Conservation (phyloP, 2,329 filamentous ascomycete genomes). For the Pseudogymnoascus sp. region DNA sequence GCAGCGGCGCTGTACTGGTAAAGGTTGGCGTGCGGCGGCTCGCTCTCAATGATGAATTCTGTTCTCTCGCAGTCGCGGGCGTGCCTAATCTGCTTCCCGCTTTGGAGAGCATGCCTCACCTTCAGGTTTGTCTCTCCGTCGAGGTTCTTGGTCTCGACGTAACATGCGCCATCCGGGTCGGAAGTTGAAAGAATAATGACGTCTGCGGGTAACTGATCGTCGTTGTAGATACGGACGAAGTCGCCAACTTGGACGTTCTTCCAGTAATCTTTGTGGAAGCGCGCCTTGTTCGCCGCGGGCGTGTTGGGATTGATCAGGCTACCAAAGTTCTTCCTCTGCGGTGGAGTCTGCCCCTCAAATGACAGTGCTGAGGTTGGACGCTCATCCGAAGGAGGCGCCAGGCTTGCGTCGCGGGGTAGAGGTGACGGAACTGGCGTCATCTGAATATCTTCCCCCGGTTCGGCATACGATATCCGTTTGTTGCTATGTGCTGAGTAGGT, state of each 20-base stretch:
- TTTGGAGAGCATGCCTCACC: slow-evolving; percentile 82
- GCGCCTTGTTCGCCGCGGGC: slow-evolving; percentile 57
- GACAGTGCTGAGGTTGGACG: background rate
- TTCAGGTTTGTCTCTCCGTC: slow-evolving; percentile 98
- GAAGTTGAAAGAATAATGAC: slow-evolving; percentile 88
- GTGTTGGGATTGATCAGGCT: slow-evolving; percentile 62
- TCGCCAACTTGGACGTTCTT: slow-evolving; percentile 93
- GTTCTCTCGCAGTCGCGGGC: slow-evolving; percentile 86
- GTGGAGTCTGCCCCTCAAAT: background rate
- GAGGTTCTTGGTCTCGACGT: slow-evolving; percentile 95
- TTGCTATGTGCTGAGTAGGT: background rate
- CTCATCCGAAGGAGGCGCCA: background rate
- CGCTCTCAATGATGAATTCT: slow-evolving; percentile 85
- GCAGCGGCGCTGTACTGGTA: slow-evolving; percentile 91
- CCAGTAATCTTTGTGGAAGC: slow-evolving; percentile 90
- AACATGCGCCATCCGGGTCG: slow-evolving; percentile 87
- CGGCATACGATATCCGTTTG: slow-evolving; percentile 40
- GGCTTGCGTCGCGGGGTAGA: slow-evolving; percentile 39
- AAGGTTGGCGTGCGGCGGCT: slow-evolving; percentile 82
- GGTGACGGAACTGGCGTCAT: slow-evolving; percentile 96
- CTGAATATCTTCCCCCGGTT: slow-evolving; percentile 65
- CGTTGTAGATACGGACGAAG: slow-evolving; percentile 91
- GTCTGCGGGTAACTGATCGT: slow-evolving; percentile 91
- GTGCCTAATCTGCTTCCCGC: slow-evolving; percentile 72
- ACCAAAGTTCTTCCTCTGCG: background rate